Evolutionary conservation across 306 rosid species (phyloP), one percentile per base, ranked within the genome.

Genomic region (Medicago truncatula): DNA sequence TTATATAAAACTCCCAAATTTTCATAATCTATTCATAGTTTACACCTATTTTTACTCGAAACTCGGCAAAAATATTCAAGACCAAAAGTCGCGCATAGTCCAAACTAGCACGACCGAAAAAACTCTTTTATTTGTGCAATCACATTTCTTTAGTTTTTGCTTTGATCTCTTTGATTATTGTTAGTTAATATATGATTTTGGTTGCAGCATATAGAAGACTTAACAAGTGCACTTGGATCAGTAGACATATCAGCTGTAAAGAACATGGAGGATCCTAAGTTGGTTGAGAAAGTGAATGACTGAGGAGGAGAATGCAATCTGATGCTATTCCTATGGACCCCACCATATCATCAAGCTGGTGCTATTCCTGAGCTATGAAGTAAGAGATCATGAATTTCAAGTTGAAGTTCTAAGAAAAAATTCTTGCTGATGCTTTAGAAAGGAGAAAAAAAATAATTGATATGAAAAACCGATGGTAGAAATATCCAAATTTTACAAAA

Each of bases 171-270:
- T 46, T 21, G 43, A 63, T 59, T 43, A 53, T 25, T 60, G 4
- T 44, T 65, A 0, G 4, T 28, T 76, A 9, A 9, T 49, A 7
- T 34, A 15, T 46, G 5, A 43, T 38, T 47, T 59, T 46, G 76
- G 67, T 85, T 62, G 80, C 89, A 84, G 91, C 88, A 78, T 39
- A 70, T 89, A 76, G 88, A 83, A 36, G 86, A 83, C 40, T 56
- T 92, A 79, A 77, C 88, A 8, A 67, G 77, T 75, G 60, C 82
- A 59, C 70, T 89, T 52, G 90, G 86, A 77, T 80, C 89, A 23
- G 68, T 86, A 56, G 85, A 82, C 58, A 44, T 86, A 67, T 85
- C 87, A 69, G 7, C 72, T 52, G 83, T 57, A 73, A 82, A 77
- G 75, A 80, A 71, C 80, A 83, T 17, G 56, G 86, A 82, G 72